Percentiles rank a stretch among this genome's conserved stretches.
phyloP scores from a whole-genome alignment of 495 filamentous ascomycete species.

The Penicillium dipodomyicola region DNA sequence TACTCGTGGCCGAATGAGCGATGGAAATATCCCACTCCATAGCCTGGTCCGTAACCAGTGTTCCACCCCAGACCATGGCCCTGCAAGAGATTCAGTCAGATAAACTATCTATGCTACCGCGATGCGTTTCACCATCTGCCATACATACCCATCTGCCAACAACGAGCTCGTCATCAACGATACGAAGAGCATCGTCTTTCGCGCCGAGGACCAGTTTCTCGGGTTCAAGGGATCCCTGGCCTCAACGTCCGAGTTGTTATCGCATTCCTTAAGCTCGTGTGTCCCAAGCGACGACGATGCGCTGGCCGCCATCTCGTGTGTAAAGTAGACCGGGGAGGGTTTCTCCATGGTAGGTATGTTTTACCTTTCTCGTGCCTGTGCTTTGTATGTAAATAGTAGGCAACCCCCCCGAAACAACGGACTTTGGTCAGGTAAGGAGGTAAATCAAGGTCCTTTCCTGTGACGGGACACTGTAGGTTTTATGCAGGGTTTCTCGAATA shows the following conservation, averaged over 20 bases:
- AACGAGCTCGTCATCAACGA: slow-evolving; percentile 39
- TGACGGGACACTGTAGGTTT: slow-evolving; percentile 14
- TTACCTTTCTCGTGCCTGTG: not conserved
- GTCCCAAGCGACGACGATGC: slow-evolving; percentile 11
- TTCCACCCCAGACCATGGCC: slow-evolving; percentile 51
- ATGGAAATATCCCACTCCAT: slow-evolving; percentile 46
- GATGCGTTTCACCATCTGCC: not conserved
- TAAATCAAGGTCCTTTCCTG: slow-evolving; percentile 15
- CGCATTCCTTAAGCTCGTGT: slow-evolving; percentile 9
- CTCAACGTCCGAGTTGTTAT: not conserved
- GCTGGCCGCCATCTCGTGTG: slow-evolving; percentile 17
- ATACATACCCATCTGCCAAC: slow-evolving; percentile 37
- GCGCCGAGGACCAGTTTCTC: slow-evolving; percentile 28
- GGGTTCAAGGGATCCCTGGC: slow-evolving; percentile 23
- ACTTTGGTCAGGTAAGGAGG: slow-evolving; percentile 11
- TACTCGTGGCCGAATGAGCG: slow-evolving; percentile 42
- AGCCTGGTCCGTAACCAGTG: slow-evolving; percentile 48
- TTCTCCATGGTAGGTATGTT: slow-evolving; percentile 18
- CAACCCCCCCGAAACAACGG: not conserved
- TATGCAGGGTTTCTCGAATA: slow-evolving; percentile 21
- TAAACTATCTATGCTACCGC: not conserved
- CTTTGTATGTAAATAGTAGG: too few species aligned
- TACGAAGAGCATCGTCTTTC: slow-evolving; percentile 37
- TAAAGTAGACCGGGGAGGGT: slow-evolving; percentile 1
- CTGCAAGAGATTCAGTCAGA: slow-evolving; percentile 25